Base-by-base conservation (phyloP, 2,329 filamentous ascomycete genomes). In the Talaromyces sp. region DNA sequence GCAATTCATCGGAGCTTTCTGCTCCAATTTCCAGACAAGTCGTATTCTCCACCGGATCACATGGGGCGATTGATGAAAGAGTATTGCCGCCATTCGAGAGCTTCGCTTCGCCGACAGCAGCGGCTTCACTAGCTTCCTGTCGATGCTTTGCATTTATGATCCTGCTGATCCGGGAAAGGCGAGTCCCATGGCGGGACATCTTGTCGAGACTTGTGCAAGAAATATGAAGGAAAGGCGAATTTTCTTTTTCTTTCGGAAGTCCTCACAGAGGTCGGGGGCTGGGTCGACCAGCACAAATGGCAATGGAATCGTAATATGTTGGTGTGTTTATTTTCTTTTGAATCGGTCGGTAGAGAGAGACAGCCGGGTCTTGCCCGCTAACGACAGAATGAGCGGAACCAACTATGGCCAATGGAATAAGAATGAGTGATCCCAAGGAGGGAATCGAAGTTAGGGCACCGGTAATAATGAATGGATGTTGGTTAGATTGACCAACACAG, bases 171-270 rank as follows among this genome's bases (percentile, higher is more conserved):
- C 57, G 61, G 8, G 57, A 54, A 51, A 60, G 58, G 39, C 62
- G 58, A 44, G 61, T 54, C 39, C 57, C 54, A 54, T 64, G 56
- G 24, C 50, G 62, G 49, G 46, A 53, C 62, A 64, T 64, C n/a
- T 29, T 57, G 60, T 40, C 37, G 33, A 22, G 20, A 4, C 8
- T 47, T 48, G 47, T 35, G 17, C 16, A 46, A 10, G n/a, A 14
- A 19, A 27, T 35, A 39, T n/a, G 33, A 35, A 16, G 14, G 17
- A 45, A 4, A n/a, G 39, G 35, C 29, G 45, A 41, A 49, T 24
- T 14, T 17, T 22, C 39, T 45, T 30, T 32, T 20, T 22, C 39
- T 45, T 27, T 36, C 16, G 48, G 40, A 35, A 49, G 47, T 60
- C 53, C 53, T 58, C 56, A 44, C 56, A 53, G 53, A 61, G 53